These are phyloP conservation scores for Phytophthora vignae DNA, from an alignment of 352 stramenopile species.

Conservation along the genomic window DNA sequence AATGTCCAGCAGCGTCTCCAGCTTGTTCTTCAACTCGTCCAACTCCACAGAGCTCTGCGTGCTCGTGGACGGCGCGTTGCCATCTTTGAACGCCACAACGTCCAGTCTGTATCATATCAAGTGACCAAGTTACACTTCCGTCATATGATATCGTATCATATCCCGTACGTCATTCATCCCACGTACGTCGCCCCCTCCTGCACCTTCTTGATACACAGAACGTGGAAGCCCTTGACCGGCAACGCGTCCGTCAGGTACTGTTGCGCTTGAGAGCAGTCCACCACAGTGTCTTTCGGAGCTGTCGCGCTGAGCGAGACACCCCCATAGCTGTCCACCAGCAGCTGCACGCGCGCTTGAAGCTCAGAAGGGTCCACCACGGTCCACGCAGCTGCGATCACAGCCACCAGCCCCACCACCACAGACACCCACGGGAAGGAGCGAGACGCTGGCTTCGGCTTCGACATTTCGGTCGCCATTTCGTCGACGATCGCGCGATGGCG, in stretches of 20 bases:
- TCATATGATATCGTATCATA: too few relatives aligned
- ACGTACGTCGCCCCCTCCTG: slow-evolving; percentile 25
- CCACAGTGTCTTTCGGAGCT: not conserved
- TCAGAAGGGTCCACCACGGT: slow-evolving; percentile 28
- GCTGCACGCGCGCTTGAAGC: slow-evolving; percentile 35
- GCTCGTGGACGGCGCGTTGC: slow-evolving; percentile 41
- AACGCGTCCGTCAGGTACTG: slow-evolving; percentile 60
- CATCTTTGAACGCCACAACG: slow-evolving; percentile 70
- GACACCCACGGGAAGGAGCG: slow-evolving; percentile 22
- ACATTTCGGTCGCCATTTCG: slow-evolving; percentile 16
- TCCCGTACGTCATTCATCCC: too few relatives aligned
- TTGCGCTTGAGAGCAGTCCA: slow-evolving; percentile 49
- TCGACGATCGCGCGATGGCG: slow-evolving; percentile 3
- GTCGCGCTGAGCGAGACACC: slow-evolving; percentile 10
- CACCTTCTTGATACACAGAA: slow-evolving; percentile 62
- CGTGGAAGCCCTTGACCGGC: slow-evolving; percentile 76
- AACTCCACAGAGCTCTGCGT: slow-evolving; percentile 49
- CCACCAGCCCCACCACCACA: slow-evolving; percentile 37
- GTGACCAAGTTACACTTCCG: not conserved
- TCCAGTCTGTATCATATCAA: slow-evolving; percentile 39
- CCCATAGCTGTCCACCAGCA: slow-evolving; percentile 37
- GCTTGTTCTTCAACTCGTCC: slow-evolving; percentile 42
- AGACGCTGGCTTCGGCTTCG: not conserved
- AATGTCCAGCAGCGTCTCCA: slow-evolving; percentile 56
- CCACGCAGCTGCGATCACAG: slow-evolving; percentile 31